Base-by-base conservation (phyloP, 2,329 filamentous ascomycete genomes). In the Cyphellophora europaea region DNA sequence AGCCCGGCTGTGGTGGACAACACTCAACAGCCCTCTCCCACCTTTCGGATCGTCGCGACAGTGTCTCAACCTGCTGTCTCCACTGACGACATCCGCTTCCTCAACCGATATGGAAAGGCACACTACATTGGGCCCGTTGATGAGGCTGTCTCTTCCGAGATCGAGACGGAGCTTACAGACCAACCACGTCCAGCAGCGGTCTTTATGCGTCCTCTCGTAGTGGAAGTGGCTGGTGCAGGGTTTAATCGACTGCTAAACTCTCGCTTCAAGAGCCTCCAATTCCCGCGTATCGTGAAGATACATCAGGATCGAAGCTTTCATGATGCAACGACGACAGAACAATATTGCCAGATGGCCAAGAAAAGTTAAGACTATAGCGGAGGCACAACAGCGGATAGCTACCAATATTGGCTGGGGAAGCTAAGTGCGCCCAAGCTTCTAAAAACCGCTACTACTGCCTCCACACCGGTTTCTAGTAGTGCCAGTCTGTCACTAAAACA, bases 151-250 rank as follows among this genome's bases (percentile, higher is more conserved):
- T 38, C 4, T 49, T 49, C n/a, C n/a, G n/a, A n/a, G 8, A 37
- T 47, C 1, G 46, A 50, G 0, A 68, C 74, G 29, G 45, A 54
- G 2, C 48, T 65, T n/a, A 58, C 71, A 12, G 62, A 68, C 8
- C 55, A 58, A 6, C 62, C 13, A 44, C 70, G 2, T 59, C 64
- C 19, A 5, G 25, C 30, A 18, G 37, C 38, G 25, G 43, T 61
- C 6, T 93, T 93, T 53, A 69, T 67, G 5, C 64, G 67, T 0
- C 86, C 85, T 0, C 71, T 84, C 12, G 75, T 93, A 0, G 82
- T 86, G 37, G 87, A 93, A 47, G 63, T 93, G 40, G 67, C 82
- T 12, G 88, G 85, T 34, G 82, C 83, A 43, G 78, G 79, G 1
- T 93, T 87, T 47, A 80, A 86, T 18, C 25, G 23, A 11, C 68